Conservation (phyloP, 306 rosid species). For the Rosa multiflora region DNA sequence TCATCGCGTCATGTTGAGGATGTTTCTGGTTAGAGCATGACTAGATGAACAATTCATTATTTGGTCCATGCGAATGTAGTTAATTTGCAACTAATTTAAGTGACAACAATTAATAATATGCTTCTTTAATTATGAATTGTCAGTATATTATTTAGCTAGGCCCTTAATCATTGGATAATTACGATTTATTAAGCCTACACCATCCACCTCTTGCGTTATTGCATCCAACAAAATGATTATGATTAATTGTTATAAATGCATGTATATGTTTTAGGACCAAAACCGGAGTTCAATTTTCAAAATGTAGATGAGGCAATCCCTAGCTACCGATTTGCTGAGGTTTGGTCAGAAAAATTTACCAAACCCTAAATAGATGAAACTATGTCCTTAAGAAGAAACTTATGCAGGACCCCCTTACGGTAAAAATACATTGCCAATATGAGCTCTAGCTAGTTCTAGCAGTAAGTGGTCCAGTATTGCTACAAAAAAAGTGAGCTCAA, state of each 20-base stretch:
- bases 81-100: neutral
- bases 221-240: neutral
- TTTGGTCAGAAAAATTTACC: neutral
- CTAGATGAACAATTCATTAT: neutral
- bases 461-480: constrained; percentile 10
- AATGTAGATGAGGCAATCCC: neutral
- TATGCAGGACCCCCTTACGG: neutral
- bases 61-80: neutral
- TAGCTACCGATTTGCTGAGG: constrained; percentile 9
- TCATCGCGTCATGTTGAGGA: neutral
- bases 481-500: neutral
- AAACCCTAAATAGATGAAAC: neutral
- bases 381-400: neutral
- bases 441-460: neutral
- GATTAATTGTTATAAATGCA: neutral
- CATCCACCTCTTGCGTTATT: neutral
- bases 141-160: neutral
- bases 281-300: neutral
- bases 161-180: neutral
- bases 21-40: neutral
- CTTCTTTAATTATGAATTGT: neutral
- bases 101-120: neutral
- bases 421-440: neutral
- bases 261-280: too few species aligned
- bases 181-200: neutral